Conservation (phyloP, 495 filamentous ascomycete genomes). For the Letharia columbiana region DNA sequence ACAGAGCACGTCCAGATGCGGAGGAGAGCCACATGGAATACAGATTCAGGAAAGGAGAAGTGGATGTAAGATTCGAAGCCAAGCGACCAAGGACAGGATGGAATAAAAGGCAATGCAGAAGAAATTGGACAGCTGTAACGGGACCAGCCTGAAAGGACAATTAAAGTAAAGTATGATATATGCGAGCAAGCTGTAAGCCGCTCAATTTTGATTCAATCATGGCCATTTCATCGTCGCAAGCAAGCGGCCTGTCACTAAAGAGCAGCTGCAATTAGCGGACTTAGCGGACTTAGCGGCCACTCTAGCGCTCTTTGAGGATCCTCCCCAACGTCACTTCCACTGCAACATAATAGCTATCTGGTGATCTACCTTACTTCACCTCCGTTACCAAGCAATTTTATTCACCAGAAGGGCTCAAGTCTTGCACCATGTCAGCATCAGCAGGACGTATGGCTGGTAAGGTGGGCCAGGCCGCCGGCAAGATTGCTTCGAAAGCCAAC, state of each 20-base stretch:
- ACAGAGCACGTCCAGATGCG: background rate
- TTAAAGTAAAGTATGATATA: background rate
- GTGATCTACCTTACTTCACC: background rate
- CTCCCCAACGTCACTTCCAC: background rate
- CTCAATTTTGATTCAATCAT: background rate
- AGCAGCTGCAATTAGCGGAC: too few species aligned
- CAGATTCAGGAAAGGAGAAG: background rate
- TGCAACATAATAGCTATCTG: background rate
- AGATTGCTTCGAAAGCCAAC: constrained; percentile 26
- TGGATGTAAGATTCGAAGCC: background rate
- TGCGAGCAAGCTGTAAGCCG: background rate
- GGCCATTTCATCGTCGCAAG: background rate
- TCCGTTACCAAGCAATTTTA: background rate
- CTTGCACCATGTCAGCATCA: constrained; percentile 44
- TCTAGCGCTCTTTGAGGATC: background rate
- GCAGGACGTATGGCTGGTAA: constrained; percentile 41
- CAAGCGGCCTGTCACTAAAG: background rate
- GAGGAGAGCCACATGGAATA: background rate
- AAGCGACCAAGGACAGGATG: background rate
- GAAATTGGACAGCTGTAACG: background rate
- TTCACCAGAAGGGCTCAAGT: background rate
- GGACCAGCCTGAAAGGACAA: background rate
- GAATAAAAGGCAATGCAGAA: background rate
- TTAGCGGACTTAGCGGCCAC: background rate
- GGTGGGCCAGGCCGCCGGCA: constrained; percentile 18